Conservation (phyloP, 441 rosid species). For the Corymbia citriodora region DNA sequence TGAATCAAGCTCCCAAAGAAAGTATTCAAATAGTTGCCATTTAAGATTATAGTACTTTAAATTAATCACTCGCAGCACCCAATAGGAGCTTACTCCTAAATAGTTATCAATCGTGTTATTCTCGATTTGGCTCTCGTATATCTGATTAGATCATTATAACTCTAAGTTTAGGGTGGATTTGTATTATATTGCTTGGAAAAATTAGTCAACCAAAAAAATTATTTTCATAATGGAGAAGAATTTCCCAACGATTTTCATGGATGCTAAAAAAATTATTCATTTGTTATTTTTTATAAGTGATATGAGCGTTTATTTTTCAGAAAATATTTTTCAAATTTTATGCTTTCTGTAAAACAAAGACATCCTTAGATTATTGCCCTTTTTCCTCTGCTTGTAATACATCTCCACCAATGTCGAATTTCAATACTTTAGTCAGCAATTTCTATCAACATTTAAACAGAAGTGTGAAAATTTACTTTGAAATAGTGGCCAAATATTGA, state of each 20-base stretch:
- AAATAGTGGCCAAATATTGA: neutral
- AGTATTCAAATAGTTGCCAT: neutral
- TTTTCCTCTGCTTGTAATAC: neutral
- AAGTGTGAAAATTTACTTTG: neutral
- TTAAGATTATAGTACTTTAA: neutral
- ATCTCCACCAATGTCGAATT: neutral
- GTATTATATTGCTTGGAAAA: too few relatives aligned
- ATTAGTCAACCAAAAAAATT: too few relatives aligned
- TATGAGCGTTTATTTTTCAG: too few relatives aligned
- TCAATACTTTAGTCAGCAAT: neutral
- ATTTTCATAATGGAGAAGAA: too few relatives aligned
- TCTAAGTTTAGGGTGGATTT: neutral
- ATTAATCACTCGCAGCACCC: neutral
- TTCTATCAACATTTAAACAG: neutral
- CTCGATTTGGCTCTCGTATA: neutral
- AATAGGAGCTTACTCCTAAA: neutral
- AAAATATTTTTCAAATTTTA: too few relatives aligned
- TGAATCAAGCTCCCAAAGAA: neutral
- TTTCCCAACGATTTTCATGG: too few relatives aligned
- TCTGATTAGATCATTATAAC: neutral
- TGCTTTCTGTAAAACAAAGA: too few relatives aligned
- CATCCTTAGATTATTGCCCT: too few relatives aligned
- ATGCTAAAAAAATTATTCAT: too few relatives aligned
- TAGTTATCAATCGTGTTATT: neutral
- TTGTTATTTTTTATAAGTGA: too few relatives aligned